These are phyloP conservation scores for Lolium rigidum DNA, from an alignment of 176 grass and related monocot species.

Conservation along the genomic window DNA sequence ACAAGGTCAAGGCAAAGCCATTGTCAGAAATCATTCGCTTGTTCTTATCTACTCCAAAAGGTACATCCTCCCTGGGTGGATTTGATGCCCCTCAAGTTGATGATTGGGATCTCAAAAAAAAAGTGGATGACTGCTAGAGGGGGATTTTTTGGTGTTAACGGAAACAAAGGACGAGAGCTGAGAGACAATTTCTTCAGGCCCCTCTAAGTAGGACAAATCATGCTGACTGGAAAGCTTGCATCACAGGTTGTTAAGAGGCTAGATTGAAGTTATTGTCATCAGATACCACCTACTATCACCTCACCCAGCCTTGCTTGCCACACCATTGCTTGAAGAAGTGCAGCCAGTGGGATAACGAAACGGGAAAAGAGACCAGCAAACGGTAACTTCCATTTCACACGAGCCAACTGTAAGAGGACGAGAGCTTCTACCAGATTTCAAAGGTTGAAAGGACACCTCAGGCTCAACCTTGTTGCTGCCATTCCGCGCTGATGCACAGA, in stretches of 20 bases:
- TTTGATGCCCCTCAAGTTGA: slow-evolving; percentile 47
- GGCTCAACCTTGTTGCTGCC: background rate
- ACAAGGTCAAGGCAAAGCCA: slow-evolving; percentile 41
- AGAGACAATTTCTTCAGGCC: slow-evolving; percentile 51
- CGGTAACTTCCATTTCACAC: slow-evolving; percentile 20
- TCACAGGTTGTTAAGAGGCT: too few relatives aligned
- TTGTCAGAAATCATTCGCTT: slow-evolving; percentile 58
- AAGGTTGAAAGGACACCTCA: background rate
- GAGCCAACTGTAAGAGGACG: background rate
- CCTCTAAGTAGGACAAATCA: slow-evolving; percentile 40
- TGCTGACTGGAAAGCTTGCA: background rate
- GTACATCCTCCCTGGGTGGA: slow-evolving; percentile 29
- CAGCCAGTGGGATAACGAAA: background rate
- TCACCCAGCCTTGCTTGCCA: background rate
- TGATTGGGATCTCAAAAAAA: background rate
- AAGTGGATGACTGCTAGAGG: background rate
- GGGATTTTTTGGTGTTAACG: slow-evolving; percentile 44
- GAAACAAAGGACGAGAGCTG: slow-evolving; percentile 66
- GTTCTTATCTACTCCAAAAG: slow-evolving; percentile 50
- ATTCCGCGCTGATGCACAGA: background rate
- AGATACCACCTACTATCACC: background rate
- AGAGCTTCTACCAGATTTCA: background rate
- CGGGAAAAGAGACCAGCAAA: background rate
- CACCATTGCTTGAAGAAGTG: background rate
- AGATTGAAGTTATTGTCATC: background rate